phyloP scores from a whole-genome alignment of 306 rosid genomes.

The Amphicarpaea edgeworthii region DNA sequence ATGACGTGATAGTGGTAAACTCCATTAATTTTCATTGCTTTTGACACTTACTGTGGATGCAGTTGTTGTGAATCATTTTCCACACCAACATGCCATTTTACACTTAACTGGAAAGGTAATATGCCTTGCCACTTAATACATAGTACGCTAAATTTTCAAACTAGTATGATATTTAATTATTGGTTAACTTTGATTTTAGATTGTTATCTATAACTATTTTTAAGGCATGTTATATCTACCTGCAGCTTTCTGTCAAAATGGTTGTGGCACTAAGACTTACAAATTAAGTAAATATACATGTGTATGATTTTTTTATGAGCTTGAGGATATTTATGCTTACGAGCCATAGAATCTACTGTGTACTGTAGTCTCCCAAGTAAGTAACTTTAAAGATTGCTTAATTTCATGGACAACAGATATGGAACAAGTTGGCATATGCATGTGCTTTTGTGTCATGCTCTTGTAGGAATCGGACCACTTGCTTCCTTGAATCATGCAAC shows the following conservation, averaged over 20 bases:
- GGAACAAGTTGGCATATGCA: neutral
- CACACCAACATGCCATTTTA: neutral
- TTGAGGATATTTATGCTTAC: neutral
- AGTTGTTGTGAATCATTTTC: neutral
- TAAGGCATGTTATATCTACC: neutral
- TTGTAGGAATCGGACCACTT: neutral
- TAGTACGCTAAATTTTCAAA: neutral
- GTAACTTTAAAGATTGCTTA: neutral
- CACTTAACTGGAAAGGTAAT: neutral
- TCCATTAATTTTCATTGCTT: neutral
- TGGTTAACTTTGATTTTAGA: neutral
- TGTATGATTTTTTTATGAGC: neutral
- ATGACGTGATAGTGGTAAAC: neutral
- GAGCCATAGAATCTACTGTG: conserved; percentile 15
- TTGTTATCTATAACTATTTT: neutral
- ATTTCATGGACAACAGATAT: neutral
- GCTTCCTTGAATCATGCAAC: neutral
- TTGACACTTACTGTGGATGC: neutral
- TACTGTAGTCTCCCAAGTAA: neutral
- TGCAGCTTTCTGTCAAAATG: neutral
- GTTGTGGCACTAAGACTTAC: neutral
- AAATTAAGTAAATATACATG: neutral
- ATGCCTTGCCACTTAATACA: neutral
- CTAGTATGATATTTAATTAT: neutral
- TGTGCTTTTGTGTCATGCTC: neutral